These are phyloP conservation scores for Hypoxylon fragiforme DNA, from an alignment of 495 filamentous ascomycete genomes.

Conservation along the genomic window DNA sequence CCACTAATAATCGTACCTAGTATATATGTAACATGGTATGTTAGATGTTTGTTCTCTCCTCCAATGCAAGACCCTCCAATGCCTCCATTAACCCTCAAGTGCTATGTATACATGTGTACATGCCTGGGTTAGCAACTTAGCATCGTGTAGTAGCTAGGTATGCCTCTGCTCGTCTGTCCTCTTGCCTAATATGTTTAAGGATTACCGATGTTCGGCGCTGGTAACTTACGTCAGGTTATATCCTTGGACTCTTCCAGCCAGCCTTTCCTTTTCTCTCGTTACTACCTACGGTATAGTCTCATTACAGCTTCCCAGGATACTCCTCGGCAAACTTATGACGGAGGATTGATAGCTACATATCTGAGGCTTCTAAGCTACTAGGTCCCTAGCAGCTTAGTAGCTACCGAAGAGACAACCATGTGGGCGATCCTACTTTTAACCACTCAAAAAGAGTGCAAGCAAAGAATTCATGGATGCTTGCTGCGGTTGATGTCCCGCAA, in stretches of 20 bases:
- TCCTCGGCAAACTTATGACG: conserved; percentile 21
- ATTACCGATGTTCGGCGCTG: conserved; percentile 32
- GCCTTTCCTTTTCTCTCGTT: too few species aligned
- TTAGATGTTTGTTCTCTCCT: too few species aligned
- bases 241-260: conserved; percentile 29
- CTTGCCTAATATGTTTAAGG: conserved; percentile 32
- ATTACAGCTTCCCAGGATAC: conserved; percentile 14
- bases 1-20: too few species aligned
- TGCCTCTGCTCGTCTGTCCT: conserved; percentile 27
- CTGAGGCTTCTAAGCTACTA: too few species aligned
- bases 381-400: too few species aligned
- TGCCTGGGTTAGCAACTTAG: too few species aligned
- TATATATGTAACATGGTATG: too few species aligned
- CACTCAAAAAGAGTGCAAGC: too few species aligned
- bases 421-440: conserved; percentile 14
- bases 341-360: background rate
- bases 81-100: too few species aligned
- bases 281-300: conserved; percentile 17
- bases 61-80: too few species aligned
- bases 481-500: conserved; percentile 16
- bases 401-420: conserved; percentile 9
- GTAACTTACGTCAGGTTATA: conserved; percentile 29
- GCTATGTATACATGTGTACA: too few species aligned
- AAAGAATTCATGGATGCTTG: too few species aligned
- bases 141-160: conserved; percentile 7